Evolutionary conservation across 805 yeast genomes (phyloP).

Genomic region (Kurtzmaniella fragi): DNA sequence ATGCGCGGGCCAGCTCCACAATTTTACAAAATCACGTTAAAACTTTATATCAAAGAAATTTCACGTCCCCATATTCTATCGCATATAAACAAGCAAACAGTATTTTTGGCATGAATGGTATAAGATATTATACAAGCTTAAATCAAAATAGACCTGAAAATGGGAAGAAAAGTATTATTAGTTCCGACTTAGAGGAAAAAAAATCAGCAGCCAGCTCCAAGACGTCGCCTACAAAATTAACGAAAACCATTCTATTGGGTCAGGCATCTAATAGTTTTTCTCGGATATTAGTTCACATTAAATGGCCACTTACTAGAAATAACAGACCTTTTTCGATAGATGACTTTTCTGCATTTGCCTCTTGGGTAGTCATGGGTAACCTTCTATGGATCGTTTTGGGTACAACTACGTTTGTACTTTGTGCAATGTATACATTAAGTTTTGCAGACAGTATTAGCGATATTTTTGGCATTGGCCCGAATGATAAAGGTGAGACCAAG

Average conservation of each 20-base stretch:
- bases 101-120: too few species aligned
- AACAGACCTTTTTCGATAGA: conserved; percentile 45
- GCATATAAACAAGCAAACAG: too few species aligned
- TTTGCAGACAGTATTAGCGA: conserved; percentile 18
- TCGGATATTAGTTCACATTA: conserved; percentile 31
- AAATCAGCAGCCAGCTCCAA: conserved; percentile 11
- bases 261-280: conserved; percentile 26
- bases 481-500: conserved; percentile 17
- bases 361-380: conserved; percentile 57
- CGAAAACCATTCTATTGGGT: conserved; percentile 20
- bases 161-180: too few species aligned
- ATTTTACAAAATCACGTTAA: too few species aligned
- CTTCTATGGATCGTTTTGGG: conserved; percentile 51
- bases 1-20: too few species aligned
- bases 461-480: conserved; percentile 13
- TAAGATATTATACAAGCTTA: too few species aligned
- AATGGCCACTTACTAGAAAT: conserved; percentile 47
- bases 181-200: neutral
- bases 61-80: too few species aligned
- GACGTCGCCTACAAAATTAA: conserved; percentile 6
- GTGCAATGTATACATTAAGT: conserved; percentile 41
- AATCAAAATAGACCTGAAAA: too few species aligned
- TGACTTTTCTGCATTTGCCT: conserved; percentile 49
- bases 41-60: too few species aligned
- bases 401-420: conserved; percentile 52